A percentile compares a stretch with the other conserved stretches of the same genome.
phyloP scores from a whole-genome alignment of 768 basidiomycete species.

The Russula olivacea region DNA sequence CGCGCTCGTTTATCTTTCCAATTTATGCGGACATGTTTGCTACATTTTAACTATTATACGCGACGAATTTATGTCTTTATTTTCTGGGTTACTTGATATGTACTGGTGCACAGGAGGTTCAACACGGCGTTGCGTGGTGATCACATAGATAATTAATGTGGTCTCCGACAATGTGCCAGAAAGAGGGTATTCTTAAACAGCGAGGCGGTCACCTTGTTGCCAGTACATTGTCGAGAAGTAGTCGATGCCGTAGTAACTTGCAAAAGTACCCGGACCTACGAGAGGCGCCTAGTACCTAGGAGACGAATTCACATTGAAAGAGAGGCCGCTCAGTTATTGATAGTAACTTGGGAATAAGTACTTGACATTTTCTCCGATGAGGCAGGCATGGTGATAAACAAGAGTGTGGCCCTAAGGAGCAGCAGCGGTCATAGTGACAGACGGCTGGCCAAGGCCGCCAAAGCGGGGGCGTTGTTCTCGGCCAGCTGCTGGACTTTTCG shows the following conservation, averaged over 20 bases:
- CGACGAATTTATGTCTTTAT: background rate
- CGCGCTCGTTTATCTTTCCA: background rate
- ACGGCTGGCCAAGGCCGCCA: too few relatives aligned
- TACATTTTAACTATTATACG: background rate
- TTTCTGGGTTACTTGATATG: background rate
- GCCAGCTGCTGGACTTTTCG: conserved; percentile 6
- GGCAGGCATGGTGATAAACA: background rate
- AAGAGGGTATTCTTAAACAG: background rate
- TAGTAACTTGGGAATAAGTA: too few relatives aligned
- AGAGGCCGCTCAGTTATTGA: background rate
- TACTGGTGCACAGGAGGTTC: background rate
- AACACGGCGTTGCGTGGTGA: background rate
- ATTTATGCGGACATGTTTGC: conserved; percentile 7
- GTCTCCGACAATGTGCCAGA: background rate
- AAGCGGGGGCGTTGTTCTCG: background rate
- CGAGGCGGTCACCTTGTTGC: background rate
- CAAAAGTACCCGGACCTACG: background rate
- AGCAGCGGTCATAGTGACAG: background rate
- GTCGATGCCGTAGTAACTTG: background rate
- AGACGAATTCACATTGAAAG: background rate
- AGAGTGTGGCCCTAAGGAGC: background rate
- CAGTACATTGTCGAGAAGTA: background rate
- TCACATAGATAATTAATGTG: background rate
- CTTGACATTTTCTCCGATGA: background rate
- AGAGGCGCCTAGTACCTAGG: background rate